Evolutionary conservation across 2,329 filamentous ascomycete genomes (phyloP).

Genomic region (Claviceps sp.): DNA sequence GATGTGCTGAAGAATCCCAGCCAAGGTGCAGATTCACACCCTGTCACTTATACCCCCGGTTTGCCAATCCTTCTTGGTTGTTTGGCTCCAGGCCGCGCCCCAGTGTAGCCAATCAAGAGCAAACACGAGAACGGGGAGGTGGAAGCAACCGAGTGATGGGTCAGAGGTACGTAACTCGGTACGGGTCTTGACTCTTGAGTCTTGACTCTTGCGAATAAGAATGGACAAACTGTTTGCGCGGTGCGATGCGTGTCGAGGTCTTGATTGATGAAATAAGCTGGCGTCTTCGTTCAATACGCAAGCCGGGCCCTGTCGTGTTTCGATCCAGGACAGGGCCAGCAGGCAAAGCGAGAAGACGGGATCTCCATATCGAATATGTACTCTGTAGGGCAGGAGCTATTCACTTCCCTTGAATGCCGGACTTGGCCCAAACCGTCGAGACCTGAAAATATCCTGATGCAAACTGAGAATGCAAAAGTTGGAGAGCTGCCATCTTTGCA

Average conservation of each 20-base stretch:
- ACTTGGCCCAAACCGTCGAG: no score
- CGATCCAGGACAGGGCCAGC: no score
- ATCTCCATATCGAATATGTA: no score
- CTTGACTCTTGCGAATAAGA: neutral
- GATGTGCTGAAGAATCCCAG: neutral
- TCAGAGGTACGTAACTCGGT: neutral
- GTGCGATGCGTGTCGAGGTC: neutral
- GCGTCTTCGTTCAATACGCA: no score
- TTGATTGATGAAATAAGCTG: no score
- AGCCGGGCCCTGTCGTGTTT: no score
- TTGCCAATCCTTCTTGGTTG: neutral
- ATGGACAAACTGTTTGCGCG: neutral
- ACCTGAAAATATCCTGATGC: no score
- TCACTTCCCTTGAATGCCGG: no score
- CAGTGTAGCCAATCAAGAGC: neutral
- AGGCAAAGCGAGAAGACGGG: no score
- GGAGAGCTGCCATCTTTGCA: no score
- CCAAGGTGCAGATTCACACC: neutral
- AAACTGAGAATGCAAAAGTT: no score
- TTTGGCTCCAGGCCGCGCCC: neutral
- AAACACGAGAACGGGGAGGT: neutral
- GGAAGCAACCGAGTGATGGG: neutral
- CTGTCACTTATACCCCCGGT: neutral
- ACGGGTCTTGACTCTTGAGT: neutral
- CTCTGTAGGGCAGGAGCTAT: no score